phyloP scores from a whole-genome alignment of 306 rosid genomes.

The Sechiopsis laciniata region DNA sequence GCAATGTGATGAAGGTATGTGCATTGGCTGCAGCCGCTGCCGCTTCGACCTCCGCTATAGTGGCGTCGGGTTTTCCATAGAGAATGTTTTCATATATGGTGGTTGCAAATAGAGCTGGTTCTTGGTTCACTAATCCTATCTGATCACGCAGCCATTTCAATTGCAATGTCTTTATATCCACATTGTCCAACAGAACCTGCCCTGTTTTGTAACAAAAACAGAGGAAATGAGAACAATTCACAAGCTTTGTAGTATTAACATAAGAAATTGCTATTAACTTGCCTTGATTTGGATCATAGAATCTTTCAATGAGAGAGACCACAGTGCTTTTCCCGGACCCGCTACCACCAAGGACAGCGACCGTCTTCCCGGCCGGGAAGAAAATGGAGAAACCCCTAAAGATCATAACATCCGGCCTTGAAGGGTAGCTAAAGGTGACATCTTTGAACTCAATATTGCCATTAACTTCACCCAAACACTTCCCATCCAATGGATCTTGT shows the following conservation, averaged over 20 bases:
- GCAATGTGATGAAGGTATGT: slow-evolving; percentile 83
- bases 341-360: slow-evolving; percentile 96
- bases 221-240: slow-evolving; percentile 6
- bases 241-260: not conserved
- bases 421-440: slow-evolving; percentile 88
- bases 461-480: slow-evolving; percentile 57
- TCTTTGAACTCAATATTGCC: slow-evolving; percentile 87
- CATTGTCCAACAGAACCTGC: slow-evolving; percentile 69
- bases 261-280: slow-evolving; percentile 21
- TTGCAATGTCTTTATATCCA: slow-evolving; percentile 76
- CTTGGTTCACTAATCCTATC: slow-evolving; percentile 95
- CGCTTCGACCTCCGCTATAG: slow-evolving; percentile 81
- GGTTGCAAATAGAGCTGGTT: slow-evolving; percentile 94
- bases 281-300: slow-evolving; percentile 96
- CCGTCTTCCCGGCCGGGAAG: slow-evolving; percentile 90
- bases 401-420: slow-evolving; percentile 80
- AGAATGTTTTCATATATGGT: slow-evolving; percentile 90
- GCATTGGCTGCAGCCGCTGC: slow-evolving; percentile 93
- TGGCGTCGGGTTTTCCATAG: slow-evolving; percentile 84
- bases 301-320: slow-evolving; percentile 91
- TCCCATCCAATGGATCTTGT: slow-evolving; percentile 66
- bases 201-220: slow-evolving; percentile 46
- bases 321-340: slow-evolving; percentile 97
- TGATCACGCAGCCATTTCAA: slow-evolving; percentile 90
- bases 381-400: slow-evolving; percentile 75